phyloP scores from a whole-genome alignment of 805 yeast species.

The Barnettozyma populi region DNA sequence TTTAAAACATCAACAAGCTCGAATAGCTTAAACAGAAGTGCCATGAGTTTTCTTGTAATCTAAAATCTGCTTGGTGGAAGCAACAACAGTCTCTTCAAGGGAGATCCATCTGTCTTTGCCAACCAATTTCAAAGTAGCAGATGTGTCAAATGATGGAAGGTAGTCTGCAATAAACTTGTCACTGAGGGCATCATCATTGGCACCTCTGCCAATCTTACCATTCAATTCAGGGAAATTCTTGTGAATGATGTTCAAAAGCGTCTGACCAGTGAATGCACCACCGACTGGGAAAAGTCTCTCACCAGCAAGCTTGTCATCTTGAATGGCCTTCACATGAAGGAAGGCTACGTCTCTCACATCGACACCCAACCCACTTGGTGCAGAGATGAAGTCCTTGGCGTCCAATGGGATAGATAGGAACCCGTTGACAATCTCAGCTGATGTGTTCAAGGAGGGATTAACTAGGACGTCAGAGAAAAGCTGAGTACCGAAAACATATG shows the following conservation, averaged over 20 bases:
- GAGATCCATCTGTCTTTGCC: conserved; percentile 22
- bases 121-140: conserved; percentile 3
- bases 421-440: conserved; percentile 31
- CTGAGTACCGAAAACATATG: conserved; percentile 54
- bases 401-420: conserved; percentile 24
- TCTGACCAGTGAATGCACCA: conserved; percentile 21
- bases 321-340: conserved; percentile 36
- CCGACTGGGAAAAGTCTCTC: conserved; percentile 28
- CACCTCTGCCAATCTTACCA: conserved; percentile 39
- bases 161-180: conserved; percentile 1
- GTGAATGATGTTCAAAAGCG: conserved; percentile 23
- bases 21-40: not conserved
- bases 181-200: conserved; percentile 26
- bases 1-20: not conserved
- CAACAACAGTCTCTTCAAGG: conserved; percentile 34
- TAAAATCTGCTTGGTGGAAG: conserved; percentile 31
- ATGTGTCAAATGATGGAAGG: conserved; percentile 2
- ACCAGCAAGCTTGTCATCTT: conserved; percentile 14
- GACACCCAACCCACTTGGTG: conserved; percentile 12
- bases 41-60: conserved; percentile 6
- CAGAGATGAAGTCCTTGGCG: conserved; percentile 8
- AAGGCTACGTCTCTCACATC: conserved; percentile 45
- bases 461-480: conserved; percentile 38
- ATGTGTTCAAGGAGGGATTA: conserved; percentile 33
- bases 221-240: conserved; percentile 35